These are phyloP conservation scores for Fraxinus americana DNA, from an alignment of 257 asterid species.

Conservation along the genomic window DNA sequence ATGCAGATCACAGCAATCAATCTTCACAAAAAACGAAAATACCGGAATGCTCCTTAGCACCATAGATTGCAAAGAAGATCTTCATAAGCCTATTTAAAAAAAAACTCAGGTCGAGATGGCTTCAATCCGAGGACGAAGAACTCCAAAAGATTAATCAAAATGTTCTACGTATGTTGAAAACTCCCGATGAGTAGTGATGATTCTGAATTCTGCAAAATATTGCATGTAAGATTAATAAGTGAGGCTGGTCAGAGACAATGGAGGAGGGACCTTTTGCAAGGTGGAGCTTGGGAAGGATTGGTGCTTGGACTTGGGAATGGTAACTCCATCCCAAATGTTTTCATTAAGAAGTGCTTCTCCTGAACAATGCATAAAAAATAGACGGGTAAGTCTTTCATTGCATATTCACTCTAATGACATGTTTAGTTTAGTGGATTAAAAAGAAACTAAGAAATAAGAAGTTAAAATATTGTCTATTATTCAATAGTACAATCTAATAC, in stretches of 20 bases:
- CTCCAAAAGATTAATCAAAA: constrained; percentile 39
- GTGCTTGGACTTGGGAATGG: constrained; percentile 45
- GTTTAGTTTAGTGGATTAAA: background rate
- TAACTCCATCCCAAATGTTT: constrained; percentile 90
- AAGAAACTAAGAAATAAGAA: background rate
- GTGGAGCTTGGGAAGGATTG: constrained; percentile 73
- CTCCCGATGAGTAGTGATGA: constrained; percentile 34
- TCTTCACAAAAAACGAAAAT: constrained; percentile 39
- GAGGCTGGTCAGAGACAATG: constrained; percentile 72
- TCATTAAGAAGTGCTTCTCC: constrained; percentile 93
- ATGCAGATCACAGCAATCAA: constrained; percentile 60
- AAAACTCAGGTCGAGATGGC: constrained; percentile 70
- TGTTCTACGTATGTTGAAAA: constrained; percentile 42
- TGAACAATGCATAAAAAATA: constrained; percentile 42
- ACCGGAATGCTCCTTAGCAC: constrained; percentile 70
- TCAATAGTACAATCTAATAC: background rate
- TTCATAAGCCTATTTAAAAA: constrained; percentile 61
- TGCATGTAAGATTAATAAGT: constrained; percentile 27
- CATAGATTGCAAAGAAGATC: constrained; percentile 71
- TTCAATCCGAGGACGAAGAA: constrained; percentile 57
- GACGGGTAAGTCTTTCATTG: background rate
- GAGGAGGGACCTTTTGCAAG: constrained; percentile 97
- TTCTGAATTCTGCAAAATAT: constrained; percentile 36
- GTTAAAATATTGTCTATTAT: background rate
- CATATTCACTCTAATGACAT: background rate